Conservation (phyloP, 2,329 filamentous ascomycete genomes). For the Xylariaceae sp. region DNA sequence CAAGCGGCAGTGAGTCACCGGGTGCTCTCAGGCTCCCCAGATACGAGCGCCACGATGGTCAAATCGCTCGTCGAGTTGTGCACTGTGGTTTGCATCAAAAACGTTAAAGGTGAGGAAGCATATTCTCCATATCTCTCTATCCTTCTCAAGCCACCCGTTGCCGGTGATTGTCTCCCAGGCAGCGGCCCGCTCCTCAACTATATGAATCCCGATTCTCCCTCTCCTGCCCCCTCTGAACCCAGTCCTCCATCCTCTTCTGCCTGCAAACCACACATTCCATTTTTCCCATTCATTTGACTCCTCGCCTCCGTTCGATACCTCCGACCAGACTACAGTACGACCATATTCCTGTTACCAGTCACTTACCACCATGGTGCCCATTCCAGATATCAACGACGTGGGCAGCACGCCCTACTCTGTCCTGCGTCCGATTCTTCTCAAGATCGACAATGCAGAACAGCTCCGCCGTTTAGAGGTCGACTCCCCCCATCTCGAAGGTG, state of each 20-base stretch:
- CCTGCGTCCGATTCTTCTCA: slow-evolving; percentile 60
- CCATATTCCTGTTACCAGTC: too few species aligned
- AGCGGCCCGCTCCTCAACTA: too few species aligned
- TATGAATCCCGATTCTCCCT: too few species aligned
- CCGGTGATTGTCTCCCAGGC: too few species aligned
- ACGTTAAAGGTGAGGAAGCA: slow-evolving; percentile 35
- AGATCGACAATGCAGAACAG: slow-evolving; percentile 65
- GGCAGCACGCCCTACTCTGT: slow-evolving; percentile 62
- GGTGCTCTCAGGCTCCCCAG: too few species aligned
- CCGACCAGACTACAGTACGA: too few species aligned
- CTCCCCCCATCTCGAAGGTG: slow-evolving; percentile 66
- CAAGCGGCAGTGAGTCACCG: too few species aligned
- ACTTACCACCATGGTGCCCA: slow-evolving; percentile 7
- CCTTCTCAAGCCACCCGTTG: too few species aligned
- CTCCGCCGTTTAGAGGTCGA: slow-evolving; percentile 66
- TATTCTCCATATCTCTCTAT: too few species aligned
- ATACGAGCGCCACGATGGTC: slow-evolving; percentile 22
- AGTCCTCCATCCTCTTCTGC: not conserved
- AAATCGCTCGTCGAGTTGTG: slow-evolving; percentile 46
- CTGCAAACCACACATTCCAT: too few species aligned
- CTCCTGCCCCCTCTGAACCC: not conserved
- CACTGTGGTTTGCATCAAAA: slow-evolving; percentile 42
- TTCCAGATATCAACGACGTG: slow-evolving; percentile 53
- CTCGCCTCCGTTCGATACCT: too few species aligned
- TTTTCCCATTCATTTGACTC: too few species aligned